Base-by-base conservation (phyloP, 1,139 yeast genomes). In the Geotrichum fermentans region DNA sequence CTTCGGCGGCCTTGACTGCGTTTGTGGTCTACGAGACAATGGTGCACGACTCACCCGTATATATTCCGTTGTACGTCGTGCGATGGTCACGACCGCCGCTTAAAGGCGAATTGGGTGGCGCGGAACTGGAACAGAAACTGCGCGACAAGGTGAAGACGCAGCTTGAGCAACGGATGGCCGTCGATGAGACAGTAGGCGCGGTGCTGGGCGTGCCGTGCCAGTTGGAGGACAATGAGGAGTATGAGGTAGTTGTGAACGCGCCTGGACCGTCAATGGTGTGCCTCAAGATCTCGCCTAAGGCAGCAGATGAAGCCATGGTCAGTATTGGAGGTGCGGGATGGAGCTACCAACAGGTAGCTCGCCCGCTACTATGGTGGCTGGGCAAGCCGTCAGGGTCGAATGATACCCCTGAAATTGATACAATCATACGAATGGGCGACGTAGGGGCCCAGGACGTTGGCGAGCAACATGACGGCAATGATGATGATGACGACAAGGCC, bases 131-230 rank as follows among this genome's bases (percentile, higher is more conserved):
- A 16, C 13, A 17, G 14, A 34, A 17, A 18, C 24, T 36, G 7
- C 7, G 26, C 11, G 16, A 21, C 17, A 20, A n/a, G 14, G 39
- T 21, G 28, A 4, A 13, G 20, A 20, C 21, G 16, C 46, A 43
- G 14, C 30, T 43, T 8, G n/a, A 28, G 21, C 28, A 28, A 10
- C 34, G 46, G 1, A 32, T 43, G 21, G 46, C 46, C 2, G 46
- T 43, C 8, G 46, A 43, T 18, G 46, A 43, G 37, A 43, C 46
- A 11, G 26, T 43, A 18, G 41, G 46, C n/a, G 24, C 35, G 4
- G 41, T 43, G 28, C 21, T 43, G 22, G 46, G 46, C 8, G 46
- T 43, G 32, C 46, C 46, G 3, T 43, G 46, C 35, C 17, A 30
- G 21, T 2, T 39, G 13, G 20, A 13, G 11, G 36, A 33, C 10